A percentile compares a stretch with the other conserved stretches of the same genome.
phyloP scores from a whole-genome alignment of 2,329 filamentous ascomycete species.

The Xylaria sp. region DNA sequence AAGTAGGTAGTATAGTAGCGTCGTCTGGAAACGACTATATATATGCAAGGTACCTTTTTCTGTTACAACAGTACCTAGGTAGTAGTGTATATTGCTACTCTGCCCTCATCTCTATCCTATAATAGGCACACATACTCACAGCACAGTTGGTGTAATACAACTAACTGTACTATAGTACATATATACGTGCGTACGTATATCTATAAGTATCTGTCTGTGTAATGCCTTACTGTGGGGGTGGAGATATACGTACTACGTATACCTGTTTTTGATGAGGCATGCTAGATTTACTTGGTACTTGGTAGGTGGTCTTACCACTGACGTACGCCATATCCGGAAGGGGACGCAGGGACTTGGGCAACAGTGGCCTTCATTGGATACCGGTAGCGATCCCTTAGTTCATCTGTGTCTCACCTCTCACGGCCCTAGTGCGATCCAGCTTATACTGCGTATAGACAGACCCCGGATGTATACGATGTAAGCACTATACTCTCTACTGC shows the following conservation, averaged over 20 bases:
- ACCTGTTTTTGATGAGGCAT: too few species aligned
- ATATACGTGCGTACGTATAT: too few species aligned
- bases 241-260: too few species aligned
- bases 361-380: background rate
- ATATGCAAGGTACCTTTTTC: background rate
- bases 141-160: too few species aligned
- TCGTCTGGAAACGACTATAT: background rate
- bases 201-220: too few species aligned
- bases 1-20: background rate
- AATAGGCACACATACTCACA: too few species aligned
- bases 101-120: background rate
- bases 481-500: too few species aligned
- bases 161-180: too few species aligned
- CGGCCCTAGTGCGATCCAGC: background rate
- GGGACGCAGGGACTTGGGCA: background rate
- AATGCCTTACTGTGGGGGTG: too few species aligned
- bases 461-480: too few species aligned
- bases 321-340: background rate
- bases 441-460: background rate
- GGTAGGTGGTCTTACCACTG: background rate
- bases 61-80: background rate
- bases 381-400: background rate
- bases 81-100: background rate
- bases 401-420: background rate
- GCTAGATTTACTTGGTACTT: too few species aligned